Percentiles rank a stretch among this genome's conserved stretches.
phyloP scores from a whole-genome alignment of 768 basidiomycete genomes.

The Rhodotorula taiwanensis region DNA sequence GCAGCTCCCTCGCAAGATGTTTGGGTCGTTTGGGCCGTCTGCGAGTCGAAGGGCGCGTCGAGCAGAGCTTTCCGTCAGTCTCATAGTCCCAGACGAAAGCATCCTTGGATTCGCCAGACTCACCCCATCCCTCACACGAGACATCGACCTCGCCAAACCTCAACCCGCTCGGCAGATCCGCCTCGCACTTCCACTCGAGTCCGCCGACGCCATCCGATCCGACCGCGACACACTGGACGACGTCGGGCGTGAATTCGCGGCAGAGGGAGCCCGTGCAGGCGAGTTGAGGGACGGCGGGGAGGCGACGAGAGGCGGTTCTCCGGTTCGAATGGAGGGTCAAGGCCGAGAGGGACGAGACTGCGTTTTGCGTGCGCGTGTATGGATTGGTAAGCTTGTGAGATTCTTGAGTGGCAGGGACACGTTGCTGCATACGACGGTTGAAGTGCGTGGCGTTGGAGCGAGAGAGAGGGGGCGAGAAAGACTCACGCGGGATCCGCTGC shows the following conservation, averaged over 20 bases:
- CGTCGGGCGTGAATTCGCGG: conserved; percentile 68
- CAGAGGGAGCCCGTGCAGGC: conserved; percentile 74
- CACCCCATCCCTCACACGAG: conserved; percentile 83
- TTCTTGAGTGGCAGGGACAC: not conserved
- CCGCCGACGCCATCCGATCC: conserved; percentile 67
- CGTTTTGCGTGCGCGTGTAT: no score
- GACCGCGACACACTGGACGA: conserved; percentile 72
- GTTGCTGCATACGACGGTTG: not conserved
- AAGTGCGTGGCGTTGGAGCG: not conserved
- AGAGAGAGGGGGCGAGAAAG: not conserved
- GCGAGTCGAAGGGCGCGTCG: not conserved
- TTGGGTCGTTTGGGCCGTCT: conserved; percentile 52
- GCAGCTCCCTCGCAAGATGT: conserved; percentile 89
- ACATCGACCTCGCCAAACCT: conserved; percentile 80
- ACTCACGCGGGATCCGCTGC: conserved; percentile 11
- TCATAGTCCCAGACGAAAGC: not conserved
- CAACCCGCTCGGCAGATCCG: conserved; percentile 73
- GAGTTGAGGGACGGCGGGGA: conserved; percentile 66
- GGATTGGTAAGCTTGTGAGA: no score
- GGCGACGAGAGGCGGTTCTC: conserved; percentile 61
- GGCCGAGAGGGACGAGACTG: conserved; percentile 54
- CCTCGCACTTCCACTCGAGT: conserved; percentile 91
- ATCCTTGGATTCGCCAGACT: conserved; percentile 46
- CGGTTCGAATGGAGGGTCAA: conserved; percentile 70
- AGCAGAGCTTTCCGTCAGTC: not conserved